Percentiles rank a stretch among this genome's conserved stretches.
Evolutionary conservation across 169 alveolate genomes (phyloP).

Genomic region (Perkinsus marinus): DNA sequence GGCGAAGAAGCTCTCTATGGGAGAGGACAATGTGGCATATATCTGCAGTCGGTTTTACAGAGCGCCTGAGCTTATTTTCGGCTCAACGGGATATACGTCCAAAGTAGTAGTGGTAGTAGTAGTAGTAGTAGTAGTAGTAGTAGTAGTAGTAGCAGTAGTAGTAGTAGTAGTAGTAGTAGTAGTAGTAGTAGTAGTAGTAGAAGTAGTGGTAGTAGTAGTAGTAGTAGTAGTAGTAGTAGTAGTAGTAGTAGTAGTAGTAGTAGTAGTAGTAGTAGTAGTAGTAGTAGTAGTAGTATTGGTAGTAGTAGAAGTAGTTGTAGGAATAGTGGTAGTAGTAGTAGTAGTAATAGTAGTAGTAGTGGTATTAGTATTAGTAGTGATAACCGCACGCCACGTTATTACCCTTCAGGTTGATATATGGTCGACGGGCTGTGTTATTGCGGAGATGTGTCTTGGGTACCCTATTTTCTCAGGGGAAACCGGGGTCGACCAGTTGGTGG

Average conservation of each 20-base stretch:
- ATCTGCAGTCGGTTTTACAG: constrained; percentile 52
- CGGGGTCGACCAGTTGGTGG: constrained; percentile 78
- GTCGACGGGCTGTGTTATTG: constrained; percentile 88
- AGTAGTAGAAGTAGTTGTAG: no score
- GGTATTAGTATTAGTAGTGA: no score
- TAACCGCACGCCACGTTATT: not conserved
- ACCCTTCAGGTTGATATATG: constrained; percentile 83
- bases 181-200: no score
- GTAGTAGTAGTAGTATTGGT: not conserved
- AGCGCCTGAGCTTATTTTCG: constrained; percentile 91
- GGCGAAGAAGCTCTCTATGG: constrained; percentile 71
- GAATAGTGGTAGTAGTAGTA: no score
- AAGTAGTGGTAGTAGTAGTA: no score
- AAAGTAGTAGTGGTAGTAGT: constrained; percentile 15
- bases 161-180: no score
- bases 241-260: no score
- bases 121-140: no score
- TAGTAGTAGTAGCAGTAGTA: no score
- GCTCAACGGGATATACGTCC: constrained; percentile 73
- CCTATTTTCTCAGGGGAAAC: constrained; percentile 87
- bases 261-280: no score
- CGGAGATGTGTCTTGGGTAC: constrained; percentile 70
- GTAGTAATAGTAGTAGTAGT: no score
- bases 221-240: no score
- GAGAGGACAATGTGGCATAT: not conserved